Evolutionary conservation across 768 basidiomycete species (phyloP).

Genomic region (Brasilioporus rufonigricans): DNA sequence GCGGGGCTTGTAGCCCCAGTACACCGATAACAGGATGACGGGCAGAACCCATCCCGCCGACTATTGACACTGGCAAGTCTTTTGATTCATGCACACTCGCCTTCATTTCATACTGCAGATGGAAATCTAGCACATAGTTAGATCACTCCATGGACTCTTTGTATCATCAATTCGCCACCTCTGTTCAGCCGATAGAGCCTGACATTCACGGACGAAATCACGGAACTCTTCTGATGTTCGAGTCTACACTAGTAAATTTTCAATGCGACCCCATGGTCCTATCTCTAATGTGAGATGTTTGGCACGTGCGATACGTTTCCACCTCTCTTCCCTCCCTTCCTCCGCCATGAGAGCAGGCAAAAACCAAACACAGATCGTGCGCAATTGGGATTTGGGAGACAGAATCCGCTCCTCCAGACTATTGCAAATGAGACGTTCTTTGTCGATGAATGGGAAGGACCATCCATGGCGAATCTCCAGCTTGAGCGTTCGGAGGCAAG

Average conservation of each 20-base stretch:
- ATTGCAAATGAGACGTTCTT: constrained; percentile 33
- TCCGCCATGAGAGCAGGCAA: constrained; percentile 22
- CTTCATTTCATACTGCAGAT: background rate
- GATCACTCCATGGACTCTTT: too few species aligned
- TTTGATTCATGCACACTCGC: background rate
- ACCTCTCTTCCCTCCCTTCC: constrained; percentile 22
- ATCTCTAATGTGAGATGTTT: constrained; percentile 21
- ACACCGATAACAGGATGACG: constrained; percentile 30
- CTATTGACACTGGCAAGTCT: constrained; percentile 24
- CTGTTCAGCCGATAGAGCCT: too few species aligned
- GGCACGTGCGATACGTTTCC: constrained; percentile 25
- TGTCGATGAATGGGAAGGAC: constrained; percentile 27
- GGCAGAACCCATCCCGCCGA: constrained; percentile 45
- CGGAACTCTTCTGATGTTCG: too few species aligned
- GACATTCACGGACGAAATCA: too few species aligned
- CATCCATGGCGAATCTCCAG: constrained; percentile 34
- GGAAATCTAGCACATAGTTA: background rate
- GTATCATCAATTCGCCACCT: too few species aligned
- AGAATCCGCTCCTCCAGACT: too few species aligned
- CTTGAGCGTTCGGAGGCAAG: constrained; percentile 33
- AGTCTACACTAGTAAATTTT: constrained; percentile 3
- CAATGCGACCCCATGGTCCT: constrained; percentile 31
- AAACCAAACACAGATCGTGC: constrained; percentile 18
- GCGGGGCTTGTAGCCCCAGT: constrained; percentile 40
- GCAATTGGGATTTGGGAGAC: constrained; percentile 5